Evolutionary conservation across 176 grass and related monocot species (phyloP).

Genomic region (Avena eriantha): DNA sequence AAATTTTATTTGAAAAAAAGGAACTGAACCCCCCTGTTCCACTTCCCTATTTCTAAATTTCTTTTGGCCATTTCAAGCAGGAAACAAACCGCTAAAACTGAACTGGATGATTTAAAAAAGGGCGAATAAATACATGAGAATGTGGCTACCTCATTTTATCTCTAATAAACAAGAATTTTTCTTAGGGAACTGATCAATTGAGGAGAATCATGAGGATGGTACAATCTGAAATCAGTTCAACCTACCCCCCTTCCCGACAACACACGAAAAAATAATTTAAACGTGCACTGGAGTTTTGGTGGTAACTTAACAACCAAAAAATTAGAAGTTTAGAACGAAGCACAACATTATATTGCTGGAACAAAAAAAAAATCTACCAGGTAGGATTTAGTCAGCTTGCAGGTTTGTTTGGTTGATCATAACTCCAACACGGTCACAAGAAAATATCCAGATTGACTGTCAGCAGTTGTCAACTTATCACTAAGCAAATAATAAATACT

Average conservation of each 20-base stretch:
- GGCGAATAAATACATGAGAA: background rate
- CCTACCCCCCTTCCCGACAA: background rate
- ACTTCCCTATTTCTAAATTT: background rate
- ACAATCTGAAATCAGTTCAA: constrained; percentile 1
- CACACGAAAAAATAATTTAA: background rate
- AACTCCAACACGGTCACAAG: constrained; percentile 1
- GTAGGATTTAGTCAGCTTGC: background rate
- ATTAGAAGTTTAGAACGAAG: background rate
- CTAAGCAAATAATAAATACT: constrained; percentile 10
- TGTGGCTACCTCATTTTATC: constrained; percentile 6
- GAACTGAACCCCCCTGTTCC: background rate
- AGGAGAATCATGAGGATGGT: background rate
- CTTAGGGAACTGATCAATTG: background rate
- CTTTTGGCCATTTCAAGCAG: background rate
- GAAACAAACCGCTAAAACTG: background rate
- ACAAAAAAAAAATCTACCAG: background rate
- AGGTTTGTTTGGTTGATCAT: constrained; percentile 4
- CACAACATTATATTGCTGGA: constrained; percentile 31
- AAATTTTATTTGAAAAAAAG: background rate
- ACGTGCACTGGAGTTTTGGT: background rate
- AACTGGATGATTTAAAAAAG: constrained; percentile 11
- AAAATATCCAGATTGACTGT: constrained; percentile 12
- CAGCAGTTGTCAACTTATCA: constrained; percentile 5
- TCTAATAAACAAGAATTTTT: background rate
- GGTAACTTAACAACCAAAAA: background rate